Percentiles rank a stretch among this genome's conserved stretches.
Evolutionary conservation across 352 stramenopile genomes (phyloP).

Genomic region (Pseudoperonospora humuli): DNA sequence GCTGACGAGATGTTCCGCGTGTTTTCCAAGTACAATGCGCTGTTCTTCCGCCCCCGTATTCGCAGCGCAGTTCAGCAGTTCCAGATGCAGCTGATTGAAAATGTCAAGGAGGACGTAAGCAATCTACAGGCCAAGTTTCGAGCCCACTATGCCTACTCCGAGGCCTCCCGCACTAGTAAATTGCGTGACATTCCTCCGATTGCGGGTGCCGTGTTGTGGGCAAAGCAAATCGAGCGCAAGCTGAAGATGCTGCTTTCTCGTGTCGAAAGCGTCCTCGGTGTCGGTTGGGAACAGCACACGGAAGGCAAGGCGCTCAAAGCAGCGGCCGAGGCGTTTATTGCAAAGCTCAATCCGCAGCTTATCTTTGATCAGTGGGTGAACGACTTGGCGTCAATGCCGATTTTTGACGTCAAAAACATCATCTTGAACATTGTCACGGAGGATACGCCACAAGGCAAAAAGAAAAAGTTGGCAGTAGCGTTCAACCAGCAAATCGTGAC

Average conservation of each 20-base stretch:
- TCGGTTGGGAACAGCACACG: slow-evolving; percentile 95
- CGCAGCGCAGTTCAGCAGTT: slow-evolving; percentile 97
- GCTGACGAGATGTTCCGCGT: slow-evolving; percentile 96
- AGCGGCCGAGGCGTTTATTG: slow-evolving; percentile 77
- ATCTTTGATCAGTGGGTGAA: slow-evolving; percentile 96
- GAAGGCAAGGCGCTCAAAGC: slow-evolving; percentile 96
- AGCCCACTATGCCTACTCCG: slow-evolving; percentile 93
- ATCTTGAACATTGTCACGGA: slow-evolving; percentile 87
- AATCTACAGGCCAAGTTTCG: slow-evolving; percentile 94
- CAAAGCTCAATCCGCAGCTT: slow-evolving; percentile 80
- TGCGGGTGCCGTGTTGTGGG: slow-evolving; percentile 98
- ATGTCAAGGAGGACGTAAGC: slow-evolving; percentile 95
- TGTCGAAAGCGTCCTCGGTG: slow-evolving; percentile 95
- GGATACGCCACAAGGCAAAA: slow-evolving; percentile 57
- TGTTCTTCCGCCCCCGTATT: slow-evolving; percentile 94
- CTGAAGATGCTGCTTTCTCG: slow-evolving; percentile 93
- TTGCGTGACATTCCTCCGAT: slow-evolving; percentile 97
- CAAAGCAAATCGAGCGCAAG: slow-evolving; percentile 99
- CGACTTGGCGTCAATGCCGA: slow-evolving; percentile 83
- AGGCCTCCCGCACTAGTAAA: slow-evolving; percentile 90
- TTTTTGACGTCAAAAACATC: slow-evolving; percentile 89
- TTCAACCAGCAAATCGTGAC: slow-evolving; percentile 98
- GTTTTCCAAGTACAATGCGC: slow-evolving; percentile 97
- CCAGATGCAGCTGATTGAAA: slow-evolving; percentile 97
- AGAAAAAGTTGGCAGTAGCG: slow-evolving; percentile 75